Evolutionary conservation across 192 early-diverging fungal species (phyloP).

Genomic region (Martensiomyces pterosporus): DNA sequence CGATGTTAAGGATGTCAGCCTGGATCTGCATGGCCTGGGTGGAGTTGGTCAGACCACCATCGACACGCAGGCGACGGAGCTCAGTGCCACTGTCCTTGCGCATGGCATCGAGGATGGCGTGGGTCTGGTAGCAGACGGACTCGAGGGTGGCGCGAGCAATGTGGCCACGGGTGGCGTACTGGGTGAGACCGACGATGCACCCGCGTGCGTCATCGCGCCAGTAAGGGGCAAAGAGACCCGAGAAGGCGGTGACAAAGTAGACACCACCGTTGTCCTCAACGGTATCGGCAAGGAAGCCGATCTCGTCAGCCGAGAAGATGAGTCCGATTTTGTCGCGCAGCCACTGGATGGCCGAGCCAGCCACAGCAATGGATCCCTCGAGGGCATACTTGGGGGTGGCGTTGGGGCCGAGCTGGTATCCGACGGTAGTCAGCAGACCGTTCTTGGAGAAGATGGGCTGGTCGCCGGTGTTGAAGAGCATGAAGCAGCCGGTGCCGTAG

Average conservation of each 20-base stretch:
- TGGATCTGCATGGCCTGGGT: constrained; percentile 91
- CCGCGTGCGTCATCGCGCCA: constrained; percentile 91
- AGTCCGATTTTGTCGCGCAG: constrained; percentile 82
- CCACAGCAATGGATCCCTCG: constrained; percentile 89
- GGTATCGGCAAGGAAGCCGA: constrained; percentile 63
- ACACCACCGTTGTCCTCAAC: constrained; percentile 80
- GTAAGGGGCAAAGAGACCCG: constrained; percentile 90
- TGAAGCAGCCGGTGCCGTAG: constrained; percentile 95
- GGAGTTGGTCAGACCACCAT: constrained; percentile 92
- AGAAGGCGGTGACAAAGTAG: constrained; percentile 94
- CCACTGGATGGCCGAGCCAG: constrained; percentile 89
- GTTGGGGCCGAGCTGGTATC: constrained; percentile 75
- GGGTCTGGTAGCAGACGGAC: constrained; percentile 85
- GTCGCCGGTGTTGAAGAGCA: constrained; percentile 89
- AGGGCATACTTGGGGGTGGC: constrained; percentile 75
- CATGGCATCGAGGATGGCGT: constrained; percentile 86
- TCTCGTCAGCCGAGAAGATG: constrained; percentile 67
- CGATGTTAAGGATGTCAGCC: constrained; percentile 75
- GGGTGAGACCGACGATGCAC: constrained; percentile 81
- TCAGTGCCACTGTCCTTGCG: constrained; percentile 68
- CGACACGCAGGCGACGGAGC: constrained; percentile 77
- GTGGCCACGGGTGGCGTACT: constrained; percentile 81
- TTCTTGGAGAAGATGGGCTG: constrained; percentile 70
- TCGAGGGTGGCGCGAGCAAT: constrained; percentile 86
- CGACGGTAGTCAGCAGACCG: constrained; percentile 87